These are phyloP conservation scores for Hamamelis virginiana DNA, from an alignment of 164 flowering plant genomes.

Conservation along the genomic window DNA sequence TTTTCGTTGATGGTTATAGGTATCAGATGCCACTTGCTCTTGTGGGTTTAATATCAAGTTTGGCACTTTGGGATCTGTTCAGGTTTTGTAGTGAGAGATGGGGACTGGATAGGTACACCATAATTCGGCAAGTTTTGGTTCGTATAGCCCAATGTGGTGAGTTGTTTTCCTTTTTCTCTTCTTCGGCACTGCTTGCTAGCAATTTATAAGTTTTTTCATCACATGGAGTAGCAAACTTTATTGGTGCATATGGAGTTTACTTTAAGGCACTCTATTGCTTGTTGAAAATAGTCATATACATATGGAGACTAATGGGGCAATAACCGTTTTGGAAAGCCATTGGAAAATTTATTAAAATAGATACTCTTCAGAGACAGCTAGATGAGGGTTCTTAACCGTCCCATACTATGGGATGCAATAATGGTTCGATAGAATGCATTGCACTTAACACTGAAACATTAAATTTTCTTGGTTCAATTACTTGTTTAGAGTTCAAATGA, in stretches of 20 bases:
- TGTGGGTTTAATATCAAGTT: conserved; percentile 59
- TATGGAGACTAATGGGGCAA: too few relatives aligned
- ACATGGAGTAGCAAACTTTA: neutral
- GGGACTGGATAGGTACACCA: conserved; percentile 49
- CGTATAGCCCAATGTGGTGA: conserved; percentile 66
- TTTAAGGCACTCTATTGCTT: too few relatives aligned
- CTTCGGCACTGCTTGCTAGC: neutral
- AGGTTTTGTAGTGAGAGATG: conserved; percentile 45
- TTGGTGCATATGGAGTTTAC: neutral
- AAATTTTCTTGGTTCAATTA: too few relatives aligned
- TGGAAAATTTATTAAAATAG: too few relatives aligned
- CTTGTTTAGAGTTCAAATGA: too few relatives aligned
- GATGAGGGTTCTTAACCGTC: too few relatives aligned
- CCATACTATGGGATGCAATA: too few relatives aligned
- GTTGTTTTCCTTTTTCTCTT: conserved; percentile 14
- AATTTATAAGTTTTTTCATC: neutral
- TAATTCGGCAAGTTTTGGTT: conserved; percentile 36
- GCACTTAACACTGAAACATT: too few relatives aligned
- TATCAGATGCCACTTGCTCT: conserved; percentile 81
- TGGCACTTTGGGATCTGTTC: conserved; percentile 75
- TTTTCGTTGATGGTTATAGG: conserved; percentile 33
- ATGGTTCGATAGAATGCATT: too few relatives aligned
- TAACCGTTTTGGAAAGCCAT: too few relatives aligned
- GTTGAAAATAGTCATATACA: too few relatives aligned
- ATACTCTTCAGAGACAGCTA: too few relatives aligned